Base-by-base conservation (phyloP, 352 stramenopile species). In the Phytophthora citricola region DNA sequence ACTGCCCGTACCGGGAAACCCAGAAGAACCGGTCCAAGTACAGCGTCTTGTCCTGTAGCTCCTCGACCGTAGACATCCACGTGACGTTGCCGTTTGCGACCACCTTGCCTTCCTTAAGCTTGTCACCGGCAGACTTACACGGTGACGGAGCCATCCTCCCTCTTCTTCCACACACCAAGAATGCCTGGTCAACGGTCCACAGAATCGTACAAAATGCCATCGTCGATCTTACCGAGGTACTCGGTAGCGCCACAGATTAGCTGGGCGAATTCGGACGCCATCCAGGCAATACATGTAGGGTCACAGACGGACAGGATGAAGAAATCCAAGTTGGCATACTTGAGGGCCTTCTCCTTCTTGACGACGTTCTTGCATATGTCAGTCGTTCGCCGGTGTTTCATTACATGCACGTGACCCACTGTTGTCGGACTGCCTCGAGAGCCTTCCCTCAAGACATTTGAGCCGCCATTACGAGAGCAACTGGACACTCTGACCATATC, bases 261-360 rank as follows among this genome's bases (percentile, higher is more conserved):
- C 66, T 89, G 75, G 3, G 85, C 66, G 29, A 79, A 89, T 60
- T 83, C 73, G 22, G 71, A 76, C 0, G 71, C 70, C 67, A 89
- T 75, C 46, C 55, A 71, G 11, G 74, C 75, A 52, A 89, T 69
- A 47, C 77, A 73, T 4, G 71, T 89, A 0, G 75, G 73, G 41
- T 89, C 77, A 11, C 87, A 80, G 12, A 73, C 69, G 6, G 77
- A 71, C 36, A 89, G 55, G 1, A 75, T 45, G 22, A 80, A 72
- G 0, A 89, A 66, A 41, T 77, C 80, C 26, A 76, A 0, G 49
- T 78, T 72, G 2, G 55, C 9, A 44, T 62, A 65, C 22, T 67
- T 55, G 26, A 75, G 29, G 1, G 44, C 47, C 9, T 72, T 66
- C 48, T 76, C 58, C 41, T 73, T 64, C 55, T 58, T 71, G 15